These are phyloP conservation scores for Discostella stelligeroides DNA, from an alignment of 108 stramenopile species.

Conservation along the genomic window DNA sequence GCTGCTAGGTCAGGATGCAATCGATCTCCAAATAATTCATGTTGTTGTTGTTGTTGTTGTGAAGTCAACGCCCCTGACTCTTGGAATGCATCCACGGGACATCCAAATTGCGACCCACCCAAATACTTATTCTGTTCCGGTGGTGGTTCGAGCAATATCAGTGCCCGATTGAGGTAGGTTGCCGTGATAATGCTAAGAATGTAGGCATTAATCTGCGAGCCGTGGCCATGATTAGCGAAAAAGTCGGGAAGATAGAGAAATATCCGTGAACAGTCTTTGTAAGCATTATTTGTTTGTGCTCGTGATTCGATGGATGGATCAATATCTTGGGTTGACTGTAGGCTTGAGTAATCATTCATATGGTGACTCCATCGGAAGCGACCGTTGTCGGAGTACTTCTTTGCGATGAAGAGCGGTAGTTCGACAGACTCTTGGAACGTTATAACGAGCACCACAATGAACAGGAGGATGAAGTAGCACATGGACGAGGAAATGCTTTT, in stretches of 20 bases:
- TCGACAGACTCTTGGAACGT: too few relatives aligned
- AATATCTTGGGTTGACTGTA: constrained; percentile 13
- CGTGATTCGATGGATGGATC: constrained; percentile 13
- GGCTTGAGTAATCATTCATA: too few relatives aligned
- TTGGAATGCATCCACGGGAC: constrained; percentile 25
- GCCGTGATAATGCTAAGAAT: constrained; percentile 19
- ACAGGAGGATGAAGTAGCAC: too few relatives aligned
- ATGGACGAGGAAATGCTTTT: too few relatives aligned
- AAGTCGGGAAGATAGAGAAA: constrained; percentile 37
- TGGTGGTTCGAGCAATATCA: constrained; percentile 33
- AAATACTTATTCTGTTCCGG: background rate
- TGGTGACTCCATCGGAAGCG: too few relatives aligned
- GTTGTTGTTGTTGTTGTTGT: too few relatives aligned
- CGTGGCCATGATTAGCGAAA: constrained; percentile 44
- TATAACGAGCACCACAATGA: too few relatives aligned
- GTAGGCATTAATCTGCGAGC: constrained; percentile 39
- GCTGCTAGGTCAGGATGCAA: too few relatives aligned
- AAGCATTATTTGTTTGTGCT: background rate
- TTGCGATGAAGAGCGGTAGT: too few relatives aligned
- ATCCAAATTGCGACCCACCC: constrained; percentile 47
- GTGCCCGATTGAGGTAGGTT: constrained; percentile 28
- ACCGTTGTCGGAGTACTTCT: too few relatives aligned
- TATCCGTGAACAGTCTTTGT: constrained; percentile 17
- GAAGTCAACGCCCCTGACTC: background rate
- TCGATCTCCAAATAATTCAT: too few relatives aligned